Percentiles rank a stretch among this genome's conserved stretches.
These are phyloP conservation scores for Eucalyptus coolabah DNA, from an alignment of 345 rosid genomes.

Conservation along the genomic window DNA sequence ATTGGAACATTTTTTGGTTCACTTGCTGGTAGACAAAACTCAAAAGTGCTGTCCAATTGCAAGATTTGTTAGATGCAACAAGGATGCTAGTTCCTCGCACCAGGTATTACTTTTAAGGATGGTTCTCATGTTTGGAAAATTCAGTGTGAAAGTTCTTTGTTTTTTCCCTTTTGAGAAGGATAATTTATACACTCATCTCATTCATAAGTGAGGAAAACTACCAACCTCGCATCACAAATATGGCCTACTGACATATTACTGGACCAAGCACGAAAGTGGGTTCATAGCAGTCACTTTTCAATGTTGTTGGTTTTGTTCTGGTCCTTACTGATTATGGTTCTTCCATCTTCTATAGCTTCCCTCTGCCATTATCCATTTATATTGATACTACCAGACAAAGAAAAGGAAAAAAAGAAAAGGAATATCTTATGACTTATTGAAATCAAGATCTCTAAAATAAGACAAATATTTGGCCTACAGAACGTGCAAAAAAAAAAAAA, in stretches of 20 bases:
- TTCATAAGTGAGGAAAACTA: neutral
- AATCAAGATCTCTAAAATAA: neutral
- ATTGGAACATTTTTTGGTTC: neutral
- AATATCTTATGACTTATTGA: neutral
- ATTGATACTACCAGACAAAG: neutral
- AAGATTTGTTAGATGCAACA: slow-evolving; percentile 98
- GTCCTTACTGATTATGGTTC: neutral
- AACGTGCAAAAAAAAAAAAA: neutral
- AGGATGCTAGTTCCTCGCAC: slow-evolving; percentile 88
- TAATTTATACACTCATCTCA: neutral
- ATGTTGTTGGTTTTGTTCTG: neutral
- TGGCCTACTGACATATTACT: neutral
- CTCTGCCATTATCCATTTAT: neutral
- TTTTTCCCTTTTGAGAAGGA: neutral
- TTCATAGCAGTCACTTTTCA: neutral
- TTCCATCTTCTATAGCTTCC: no score
- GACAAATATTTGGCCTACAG: neutral
- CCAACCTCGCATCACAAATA: neutral
- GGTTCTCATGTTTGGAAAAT: neutral
- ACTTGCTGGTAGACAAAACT: slow-evolving; percentile 77
- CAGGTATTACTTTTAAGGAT: slow-evolving; percentile 33
- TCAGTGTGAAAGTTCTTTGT: neutral
- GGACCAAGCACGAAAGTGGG: neutral
- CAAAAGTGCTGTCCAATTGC: slow-evolving; percentile 91
- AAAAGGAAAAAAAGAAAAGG: neutral